Base-by-base conservation (phyloP, 306 rosid species). In the Vicia sativa region DNA sequence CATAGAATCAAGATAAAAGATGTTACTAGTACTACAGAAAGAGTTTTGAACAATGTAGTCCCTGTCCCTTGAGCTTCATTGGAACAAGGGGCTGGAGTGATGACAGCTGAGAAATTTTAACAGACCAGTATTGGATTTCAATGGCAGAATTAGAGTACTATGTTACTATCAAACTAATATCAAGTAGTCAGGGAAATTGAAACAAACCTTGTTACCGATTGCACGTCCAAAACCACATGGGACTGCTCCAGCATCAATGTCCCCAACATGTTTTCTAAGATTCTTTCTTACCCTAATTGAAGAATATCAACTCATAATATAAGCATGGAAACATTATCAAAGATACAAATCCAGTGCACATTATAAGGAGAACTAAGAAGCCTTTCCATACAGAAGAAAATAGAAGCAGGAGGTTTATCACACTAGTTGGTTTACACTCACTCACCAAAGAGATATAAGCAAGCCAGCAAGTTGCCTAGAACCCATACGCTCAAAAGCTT, bases 221-320 rank as follows among this genome's bases (percentile, higher is more conserved):
- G 96, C 99, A 67, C 96, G 97, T 70, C 99, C 99, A 80, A 95
- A 85, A 62, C 99, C 99, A 67, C 99, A 95, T 18, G 99, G 92
- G 74, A 95, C 96, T 49, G 99, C 99, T 57, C 87, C 99, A 62
- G 85, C 96, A 68, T 95, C 96, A 46, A 95, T 83, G 73, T 95
- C 99, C 57, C 99, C 97, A 66, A 95, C 96, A 77, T 90, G 90
- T 65, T 85, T 87, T 75, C 97, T 86, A 79, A 88, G 95, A 77
- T 85, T 82, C 87, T 88, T 95, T 78, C 87, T 83, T 67, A 95
- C 99, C 99, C 99, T 95, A 78, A 63, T 71, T 63, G 48, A 72
- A 74, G 58, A 80, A 70, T 75, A 71, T 69, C 59, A 82, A 74
- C 72, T 77, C 66, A 74, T 67, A 54, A 63, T 31, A 57, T 77